phyloP scores from a whole-genome alignment of 805 yeast species.

The Candida maesae region DNA sequence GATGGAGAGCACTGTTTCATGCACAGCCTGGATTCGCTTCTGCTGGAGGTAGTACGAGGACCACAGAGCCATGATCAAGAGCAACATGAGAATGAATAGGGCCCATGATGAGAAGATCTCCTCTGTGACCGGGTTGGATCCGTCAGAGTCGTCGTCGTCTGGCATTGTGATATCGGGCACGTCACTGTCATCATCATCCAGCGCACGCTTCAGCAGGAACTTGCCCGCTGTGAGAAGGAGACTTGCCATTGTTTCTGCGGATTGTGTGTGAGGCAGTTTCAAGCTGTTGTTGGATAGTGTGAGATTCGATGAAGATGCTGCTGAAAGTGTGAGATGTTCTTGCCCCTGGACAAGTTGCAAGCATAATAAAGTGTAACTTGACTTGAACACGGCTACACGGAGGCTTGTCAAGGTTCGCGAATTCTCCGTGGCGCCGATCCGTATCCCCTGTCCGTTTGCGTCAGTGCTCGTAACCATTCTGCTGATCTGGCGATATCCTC shows the following conservation, averaged over 20 bases:
- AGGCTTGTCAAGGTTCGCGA: no score
- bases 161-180: slow-evolving; percentile 35
- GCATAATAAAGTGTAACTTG: no score
- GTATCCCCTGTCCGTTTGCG: no score
- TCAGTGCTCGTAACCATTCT: no score
- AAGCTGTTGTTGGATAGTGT: no score
- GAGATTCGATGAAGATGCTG: no score
- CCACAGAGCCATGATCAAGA: slow-evolving; percentile 89
- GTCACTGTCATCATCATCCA: slow-evolving; percentile 23
- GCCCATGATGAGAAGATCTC: slow-evolving; percentile 99
- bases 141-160: slow-evolving; percentile 52
- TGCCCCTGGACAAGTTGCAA: no score
- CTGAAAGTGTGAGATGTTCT: no score
- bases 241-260: slow-evolving; percentile 17
- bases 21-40: slow-evolving; percentile 89
- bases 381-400: no score
- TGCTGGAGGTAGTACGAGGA: slow-evolving; percentile 91
- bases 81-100: slow-evolving; percentile 73
- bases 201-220: slow-evolving; percentile 25
- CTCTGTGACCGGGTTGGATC: slow-evolving; percentile 81
- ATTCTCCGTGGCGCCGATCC: no score
- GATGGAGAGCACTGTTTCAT: slow-evolving; percentile 93
- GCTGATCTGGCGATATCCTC: no score
- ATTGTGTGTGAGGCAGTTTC: no score
- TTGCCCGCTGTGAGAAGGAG: slow-evolving; percentile 22